Evolutionary conservation across 495 filamentous ascomycete species (phyloP), one percentile per base, ranked within the genome.

Genomic region (Podospora pseudopauciseta): DNA sequence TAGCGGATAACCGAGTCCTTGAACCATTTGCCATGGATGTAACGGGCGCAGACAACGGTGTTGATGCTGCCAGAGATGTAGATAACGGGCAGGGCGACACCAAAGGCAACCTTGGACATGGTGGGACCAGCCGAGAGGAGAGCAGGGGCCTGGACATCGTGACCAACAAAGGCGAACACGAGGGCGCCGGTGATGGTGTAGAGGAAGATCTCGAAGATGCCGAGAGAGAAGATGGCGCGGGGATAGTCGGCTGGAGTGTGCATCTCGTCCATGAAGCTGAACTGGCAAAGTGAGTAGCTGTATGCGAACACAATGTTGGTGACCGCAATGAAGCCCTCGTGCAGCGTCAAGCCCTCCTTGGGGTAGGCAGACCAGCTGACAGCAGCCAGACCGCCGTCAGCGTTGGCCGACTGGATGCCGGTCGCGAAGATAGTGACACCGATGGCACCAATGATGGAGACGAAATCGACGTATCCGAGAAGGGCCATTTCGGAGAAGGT

Each of bases 211-310:
- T 91, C 89, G 62, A 86, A 85, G 67, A 82, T 68, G 70, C 91
- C 89, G 3, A 91, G 86, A 65, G 87, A 74, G 67, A 83, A 83
- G 44, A 93, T 84, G 2, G 90, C 84, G 80, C 91, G 91, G 65
- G 82, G 80, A 73, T 86, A 92, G 72, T 91, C 86, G 56, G 77
- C 72, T 1, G 90, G 90, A 0, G 86, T 83, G 72, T 89, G 86
- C 85, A 94, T 89, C 76, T 94, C 91, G 67, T 89, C 86, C 73
- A 92, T 90, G 73, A 94, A 88, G 66, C 83, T 86, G 81, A 94
- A 92, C 89, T 72, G 89, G 86, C 73, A 91, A 81, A 81, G 92
- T 85, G 68, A 90, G 81, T 81, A 89, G 70, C 84, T 84, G 78
- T 87, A 90, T 49, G 91, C 90, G 68, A 94, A 91, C 65, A 91